phyloP scores from a whole-genome alignment of 805 yeast species.

The Pichia ethanolica region DNA sequence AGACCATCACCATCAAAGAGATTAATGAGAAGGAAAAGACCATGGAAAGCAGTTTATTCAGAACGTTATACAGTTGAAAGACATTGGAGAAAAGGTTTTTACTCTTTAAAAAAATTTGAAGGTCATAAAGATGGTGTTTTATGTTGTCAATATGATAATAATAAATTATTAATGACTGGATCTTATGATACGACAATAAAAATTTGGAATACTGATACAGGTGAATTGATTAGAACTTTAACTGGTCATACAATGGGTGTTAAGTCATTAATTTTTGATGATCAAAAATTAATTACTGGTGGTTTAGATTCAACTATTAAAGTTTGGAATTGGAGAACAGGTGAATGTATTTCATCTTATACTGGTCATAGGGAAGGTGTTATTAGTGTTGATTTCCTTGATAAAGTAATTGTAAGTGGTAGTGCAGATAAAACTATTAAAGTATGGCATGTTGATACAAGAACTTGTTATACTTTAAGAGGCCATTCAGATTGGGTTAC shows the following conservation, averaged over 20 bases:
- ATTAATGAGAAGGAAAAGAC: conserved; percentile 46
- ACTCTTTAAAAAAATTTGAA: conserved; percentile 51
- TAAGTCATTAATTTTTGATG: conserved; percentile 76
- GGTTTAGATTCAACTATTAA: conserved; percentile 86
- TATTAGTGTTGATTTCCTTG: conserved; percentile 70
- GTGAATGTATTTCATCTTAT: conserved; percentile 89
- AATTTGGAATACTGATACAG: conserved; percentile 86
- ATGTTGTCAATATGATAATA: conserved; percentile 76
- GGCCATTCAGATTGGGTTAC: conserved; percentile 94
- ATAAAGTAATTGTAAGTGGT: conserved; percentile 83
- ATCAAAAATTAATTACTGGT: conserved; percentile 83
- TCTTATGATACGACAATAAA: conserved; percentile 86
- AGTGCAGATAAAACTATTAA: conserved; percentile 88
- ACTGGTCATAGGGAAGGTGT: conserved; percentile 89
- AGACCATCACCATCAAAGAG: not conserved
- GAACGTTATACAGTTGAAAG: conserved; percentile 88
- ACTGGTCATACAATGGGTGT: conserved; percentile 89
- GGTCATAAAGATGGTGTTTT: conserved; percentile 90
- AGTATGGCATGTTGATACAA: conserved; percentile 92
- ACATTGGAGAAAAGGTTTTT: conserved; percentile 88
- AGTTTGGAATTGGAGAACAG: conserved; percentile 94
- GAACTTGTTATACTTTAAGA: conserved; percentile 85
- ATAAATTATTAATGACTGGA: conserved; percentile 74
- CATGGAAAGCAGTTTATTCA: conserved; percentile 92
- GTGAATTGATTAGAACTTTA: conserved; percentile 67